Base-by-base conservation (phyloP, 2,329 filamentous ascomycete species). In the Paecilomyces variotii region DNA sequence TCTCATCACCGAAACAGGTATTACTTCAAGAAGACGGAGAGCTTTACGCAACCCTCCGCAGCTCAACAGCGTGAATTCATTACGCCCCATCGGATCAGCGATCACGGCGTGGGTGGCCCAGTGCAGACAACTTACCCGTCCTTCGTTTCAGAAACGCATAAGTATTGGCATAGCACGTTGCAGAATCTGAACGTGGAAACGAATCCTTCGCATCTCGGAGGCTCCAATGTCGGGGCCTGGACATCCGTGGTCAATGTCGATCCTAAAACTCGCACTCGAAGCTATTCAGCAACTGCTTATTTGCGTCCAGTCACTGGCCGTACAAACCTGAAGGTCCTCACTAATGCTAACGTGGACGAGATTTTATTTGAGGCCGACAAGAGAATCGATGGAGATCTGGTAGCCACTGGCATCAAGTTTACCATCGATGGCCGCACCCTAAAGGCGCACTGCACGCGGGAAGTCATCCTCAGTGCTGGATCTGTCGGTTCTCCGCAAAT, bases 381-480 rank as follows among this genome's bases (percentile, higher is more conserved):
- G 35, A 45, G 12, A 7, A 6, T n/a, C 35, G 14, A 45, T 45
- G 14, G 35, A 45, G 14, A 45, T 19, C n/a, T 45, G 4, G 14
- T 45, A 19, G 35, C 14, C 35, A 45, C 14, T n/a, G 35, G 35
- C 14, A n/a, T 45, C n/a, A 45, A 19, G 14, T 19, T 45, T 45
- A n/a, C 35, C 14, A 2, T 14, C n/a, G 35, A 45, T 45, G 12
- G 14, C 14, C 35, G 35, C 12, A 14, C 35, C 35, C 35, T 10
- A 4, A 39, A 39, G 14, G 35, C 35, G 12, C 12, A 14, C 11
- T 39, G 35, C 14, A 39, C 2, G 12, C 35, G 69, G 56, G 85
- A 87, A 63, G 77, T 87, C 10, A 78, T 88, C 39, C 68, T 88
- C 2, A 80, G 80, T 3, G 84, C 83, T 0, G 86, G 86, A 0